These are phyloP conservation scores for Atkinsonella texensis DNA, from an alignment of 2,329 filamentous ascomycete genomes.

Conservation along the genomic window DNA sequence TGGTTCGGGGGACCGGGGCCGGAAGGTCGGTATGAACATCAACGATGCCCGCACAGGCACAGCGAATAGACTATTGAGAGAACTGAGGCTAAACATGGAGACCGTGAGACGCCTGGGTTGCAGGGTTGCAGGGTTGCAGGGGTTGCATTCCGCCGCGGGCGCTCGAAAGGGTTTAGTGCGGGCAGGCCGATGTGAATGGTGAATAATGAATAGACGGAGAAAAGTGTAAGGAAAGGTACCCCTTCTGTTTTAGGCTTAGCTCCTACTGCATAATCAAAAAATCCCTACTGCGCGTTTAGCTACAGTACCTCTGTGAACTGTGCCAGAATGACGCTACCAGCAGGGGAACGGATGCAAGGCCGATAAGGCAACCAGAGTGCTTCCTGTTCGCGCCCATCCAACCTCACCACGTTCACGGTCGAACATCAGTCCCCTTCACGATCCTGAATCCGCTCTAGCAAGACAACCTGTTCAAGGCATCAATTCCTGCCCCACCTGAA, in stretches of 20 bases:
- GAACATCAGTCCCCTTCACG: too few relatives aligned
- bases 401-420: too few relatives aligned
- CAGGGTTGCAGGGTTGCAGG: constrained; percentile 8
- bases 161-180: constrained; percentile 18
- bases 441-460: too few relatives aligned
- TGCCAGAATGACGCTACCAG: neutral
- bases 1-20: neutral
- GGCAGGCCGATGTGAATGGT: neutral
- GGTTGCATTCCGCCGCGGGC: constrained; percentile 15
- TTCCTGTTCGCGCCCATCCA: too few relatives aligned
- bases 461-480: too few relatives aligned
- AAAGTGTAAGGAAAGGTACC: too few relatives aligned
- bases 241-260: too few relatives aligned
- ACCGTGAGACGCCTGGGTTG: constrained; percentile 17
- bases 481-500: too few relatives aligned
- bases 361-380: neutral
- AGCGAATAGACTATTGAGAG: neutral
- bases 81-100: constrained; percentile 3
- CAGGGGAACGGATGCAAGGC: neutral
- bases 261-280: too few relatives aligned
- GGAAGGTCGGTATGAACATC: neutral
- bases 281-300: too few relatives aligned
- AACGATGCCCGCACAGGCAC: neutral
- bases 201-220: neutral
- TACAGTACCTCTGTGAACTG: too few relatives aligned